Evolutionary conservation across 2,329 filamentous ascomycete species (phyloP).

Genomic region (Beauveria sp.): DNA sequence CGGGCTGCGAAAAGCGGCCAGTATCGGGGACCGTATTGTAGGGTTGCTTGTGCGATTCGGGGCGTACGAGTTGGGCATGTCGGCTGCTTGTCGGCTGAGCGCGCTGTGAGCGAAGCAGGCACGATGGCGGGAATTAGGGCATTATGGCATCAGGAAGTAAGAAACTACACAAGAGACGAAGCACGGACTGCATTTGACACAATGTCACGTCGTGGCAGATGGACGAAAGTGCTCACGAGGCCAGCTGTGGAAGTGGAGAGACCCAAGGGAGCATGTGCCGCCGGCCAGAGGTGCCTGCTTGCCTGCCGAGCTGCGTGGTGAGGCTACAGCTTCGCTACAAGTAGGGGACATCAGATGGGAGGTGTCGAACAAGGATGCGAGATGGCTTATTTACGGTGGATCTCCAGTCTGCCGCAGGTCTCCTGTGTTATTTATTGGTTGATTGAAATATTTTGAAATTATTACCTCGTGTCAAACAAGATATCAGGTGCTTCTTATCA

Average conservation of each 20-base stretch:
- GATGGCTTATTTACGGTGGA: too few relatives aligned
- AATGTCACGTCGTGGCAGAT: not conserved
- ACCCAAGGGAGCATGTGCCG: constrained; percentile 6
- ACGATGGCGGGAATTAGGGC: not conserved
- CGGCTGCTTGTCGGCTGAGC: not conserved
- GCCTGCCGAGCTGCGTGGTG: not conserved
- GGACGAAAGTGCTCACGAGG: constrained; percentile 8
- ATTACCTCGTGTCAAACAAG: too few relatives aligned
- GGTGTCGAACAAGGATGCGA: too few relatives aligned
- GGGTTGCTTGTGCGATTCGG: constrained; percentile 10
- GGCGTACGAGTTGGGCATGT: constrained; percentile 12
- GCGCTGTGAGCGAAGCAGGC: not conserved
- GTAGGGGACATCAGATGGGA: too few relatives aligned
- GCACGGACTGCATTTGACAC: not conserved
- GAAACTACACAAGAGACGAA: not conserved
- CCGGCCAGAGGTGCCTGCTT: not conserved
- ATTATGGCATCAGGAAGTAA: not conserved
- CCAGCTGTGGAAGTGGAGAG: not conserved
- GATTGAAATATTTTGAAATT: too few relatives aligned
- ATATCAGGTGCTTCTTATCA: too few relatives aligned
- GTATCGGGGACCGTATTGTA: constrained; percentile 18
- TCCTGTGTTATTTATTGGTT: too few relatives aligned
- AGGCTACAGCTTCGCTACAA: too few relatives aligned
- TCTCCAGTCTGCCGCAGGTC: too few relatives aligned
- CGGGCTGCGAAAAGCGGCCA: constrained; percentile 20